Conservation (phyloP, 208 protist genomes). For the Wallacemonas sp. region DNA sequence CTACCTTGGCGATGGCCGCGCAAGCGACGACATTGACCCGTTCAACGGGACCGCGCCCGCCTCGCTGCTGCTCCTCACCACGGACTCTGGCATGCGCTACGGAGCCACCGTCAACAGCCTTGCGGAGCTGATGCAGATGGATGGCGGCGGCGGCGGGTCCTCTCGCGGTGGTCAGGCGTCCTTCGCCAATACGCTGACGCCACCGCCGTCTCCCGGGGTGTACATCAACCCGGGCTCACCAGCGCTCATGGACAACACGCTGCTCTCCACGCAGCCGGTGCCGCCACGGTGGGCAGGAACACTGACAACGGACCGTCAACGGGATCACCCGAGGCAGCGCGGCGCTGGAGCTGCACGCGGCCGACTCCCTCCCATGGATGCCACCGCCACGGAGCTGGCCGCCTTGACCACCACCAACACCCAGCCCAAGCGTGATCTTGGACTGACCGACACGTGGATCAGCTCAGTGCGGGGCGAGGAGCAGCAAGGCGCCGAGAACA, state of each 20-base stretch:
- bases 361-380: constrained; percentile 5
- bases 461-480: constrained; percentile 12
- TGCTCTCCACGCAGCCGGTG: background rate
- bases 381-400: constrained; percentile 7
- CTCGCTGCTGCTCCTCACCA: constrained; percentile 7
- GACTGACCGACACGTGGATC: constrained; percentile 3
- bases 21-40: background rate
- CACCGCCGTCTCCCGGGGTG: constrained; percentile 6
- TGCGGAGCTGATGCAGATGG: constrained; percentile 4
- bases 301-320: constrained; percentile 7
- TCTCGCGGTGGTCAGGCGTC: background rate
- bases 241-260: background rate
- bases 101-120: background rate
- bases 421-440: background rate
- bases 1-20: background rate
- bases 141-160: background rate
- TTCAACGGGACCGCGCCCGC: constrained; percentile 6
- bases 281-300: constrained; percentile 9
- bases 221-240: background rate
- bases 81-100: constrained; percentile 11
- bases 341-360: background rate
- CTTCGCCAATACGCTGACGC: background rate
- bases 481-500: constrained; percentile 13
- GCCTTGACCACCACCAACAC: background rate
- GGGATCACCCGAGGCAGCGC: background rate